Conservation (phyloP, 192 early-diverging fungal species). For the Allomyces arbusculus region DNA sequence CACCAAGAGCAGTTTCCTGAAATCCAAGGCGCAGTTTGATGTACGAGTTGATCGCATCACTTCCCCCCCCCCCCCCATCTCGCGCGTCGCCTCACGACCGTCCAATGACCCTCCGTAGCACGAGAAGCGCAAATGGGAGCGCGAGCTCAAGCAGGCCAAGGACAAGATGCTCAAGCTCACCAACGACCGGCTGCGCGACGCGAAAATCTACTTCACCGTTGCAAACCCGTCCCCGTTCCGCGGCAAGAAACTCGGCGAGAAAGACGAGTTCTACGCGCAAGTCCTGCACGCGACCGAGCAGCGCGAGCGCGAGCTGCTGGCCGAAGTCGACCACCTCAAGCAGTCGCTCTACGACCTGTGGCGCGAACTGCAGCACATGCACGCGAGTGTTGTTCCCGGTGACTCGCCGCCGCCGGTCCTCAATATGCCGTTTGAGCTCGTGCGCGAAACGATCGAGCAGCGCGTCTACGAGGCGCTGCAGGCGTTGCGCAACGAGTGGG, state of each 20-base stretch:
- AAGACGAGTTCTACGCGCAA: background rate
- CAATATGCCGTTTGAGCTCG: background rate
- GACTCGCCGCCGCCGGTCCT: background rate
- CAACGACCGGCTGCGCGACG: background rate
- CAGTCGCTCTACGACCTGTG: background rate
- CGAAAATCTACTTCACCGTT: too few species aligned
- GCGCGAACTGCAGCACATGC: background rate
- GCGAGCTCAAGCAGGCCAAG: background rate
- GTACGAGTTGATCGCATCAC: background rate
- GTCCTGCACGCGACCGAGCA: background rate
- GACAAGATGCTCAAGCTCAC: background rate
- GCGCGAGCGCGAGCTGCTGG: background rate
- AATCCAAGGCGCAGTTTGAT: background rate
- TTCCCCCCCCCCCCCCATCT: too few species aligned
- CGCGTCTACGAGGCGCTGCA: background rate
- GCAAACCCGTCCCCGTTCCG: too few species aligned
- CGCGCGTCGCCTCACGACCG: too few species aligned
- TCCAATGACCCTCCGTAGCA: background rate
- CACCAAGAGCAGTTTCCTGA: background rate
- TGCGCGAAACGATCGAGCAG: background rate
- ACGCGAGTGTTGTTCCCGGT: background rate
- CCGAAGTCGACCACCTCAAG: background rate
- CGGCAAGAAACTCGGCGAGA: too few species aligned
- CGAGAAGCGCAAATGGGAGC: background rate
- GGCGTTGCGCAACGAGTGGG: background rate